Conservation (phyloP, 2,329 filamentous ascomycete genomes). For the Cordyceps militaris region DNA sequence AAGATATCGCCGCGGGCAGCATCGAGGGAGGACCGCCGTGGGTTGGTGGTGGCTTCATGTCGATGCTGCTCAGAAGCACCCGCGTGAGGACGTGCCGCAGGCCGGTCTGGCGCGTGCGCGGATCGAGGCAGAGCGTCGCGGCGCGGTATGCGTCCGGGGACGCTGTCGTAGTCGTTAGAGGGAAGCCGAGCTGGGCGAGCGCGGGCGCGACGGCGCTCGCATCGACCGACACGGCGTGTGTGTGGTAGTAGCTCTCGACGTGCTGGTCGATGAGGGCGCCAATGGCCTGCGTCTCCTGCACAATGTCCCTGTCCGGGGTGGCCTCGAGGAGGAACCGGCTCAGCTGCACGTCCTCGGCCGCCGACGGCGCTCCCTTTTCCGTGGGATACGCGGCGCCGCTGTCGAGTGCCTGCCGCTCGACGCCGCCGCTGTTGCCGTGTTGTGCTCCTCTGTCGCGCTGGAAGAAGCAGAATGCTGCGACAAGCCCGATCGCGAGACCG, state of each 20-base stretch:
- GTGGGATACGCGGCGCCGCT: conserved; percentile 4
- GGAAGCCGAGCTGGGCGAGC: background rate
- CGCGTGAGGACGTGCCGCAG: conserved; percentile 33
- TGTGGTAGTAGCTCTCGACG: conserved; percentile 33
- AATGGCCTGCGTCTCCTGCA: conserved; percentile 26
- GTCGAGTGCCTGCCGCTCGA: background rate
- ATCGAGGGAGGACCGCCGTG: conserved; percentile 28
- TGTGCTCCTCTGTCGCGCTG: conserved; percentile 15
- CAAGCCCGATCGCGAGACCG: conserved; percentile 22
- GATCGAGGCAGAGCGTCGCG: conserved; percentile 25
- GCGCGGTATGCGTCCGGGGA: conserved; percentile 24
- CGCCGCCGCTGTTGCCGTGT: background rate
- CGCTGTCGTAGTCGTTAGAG: conserved; percentile 14
- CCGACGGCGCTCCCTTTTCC: conserved; percentile 5
- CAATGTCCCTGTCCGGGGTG: conserved; percentile 30
- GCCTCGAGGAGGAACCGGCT: conserved; percentile 31
- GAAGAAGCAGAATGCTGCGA: conserved; percentile 23
- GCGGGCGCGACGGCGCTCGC: conserved; percentile 17
- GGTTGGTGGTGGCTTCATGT: conserved; percentile 22
- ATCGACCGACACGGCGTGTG: conserved; percentile 18
- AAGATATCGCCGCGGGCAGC: conserved; percentile 28
- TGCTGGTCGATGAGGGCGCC: conserved; percentile 32
- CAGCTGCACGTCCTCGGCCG: conserved; percentile 22
- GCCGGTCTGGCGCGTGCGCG: conserved; percentile 24
- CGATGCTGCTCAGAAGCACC: conserved; percentile 29